Conservation (phyloP, 2,329 filamentous ascomycete genomes). For the Daldinia eschscholtzii region DNA sequence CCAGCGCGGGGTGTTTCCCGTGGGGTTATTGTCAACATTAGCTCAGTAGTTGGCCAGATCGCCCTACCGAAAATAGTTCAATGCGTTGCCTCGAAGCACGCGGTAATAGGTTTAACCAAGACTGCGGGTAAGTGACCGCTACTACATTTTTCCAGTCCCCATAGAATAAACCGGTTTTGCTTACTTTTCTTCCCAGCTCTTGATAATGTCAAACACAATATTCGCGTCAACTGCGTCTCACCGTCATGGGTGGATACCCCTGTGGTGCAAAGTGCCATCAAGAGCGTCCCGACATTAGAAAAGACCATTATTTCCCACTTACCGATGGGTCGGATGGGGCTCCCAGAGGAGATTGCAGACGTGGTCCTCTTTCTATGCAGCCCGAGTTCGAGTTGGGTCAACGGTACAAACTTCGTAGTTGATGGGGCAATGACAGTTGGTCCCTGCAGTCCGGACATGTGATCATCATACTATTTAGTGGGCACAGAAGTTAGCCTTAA, state of each 20-base stretch:
- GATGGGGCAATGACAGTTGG: conserved; percentile 15
- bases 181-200: conserved; percentile 26
- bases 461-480: conserved; percentile 14
- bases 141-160: not conserved
- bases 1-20: conserved; percentile 26
- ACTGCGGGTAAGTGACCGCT: conserved; percentile 29
- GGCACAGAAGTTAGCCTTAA: conserved; percentile 8
- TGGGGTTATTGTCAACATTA: conserved; percentile 40
- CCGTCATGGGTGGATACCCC: conserved; percentile 41
- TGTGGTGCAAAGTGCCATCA: conserved; percentile 19
- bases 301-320: conserved; percentile 6
- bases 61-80: conserved; percentile 4
- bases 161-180: not conserved
- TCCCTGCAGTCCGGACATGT: conserved; percentile 9
- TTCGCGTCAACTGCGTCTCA: conserved; percentile 43
- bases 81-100: conserved; percentile 44
- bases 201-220: conserved; percentile 30
- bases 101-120: conserved; percentile 37
- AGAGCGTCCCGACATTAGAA: conserved; percentile 19
- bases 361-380: conserved; percentile 36
- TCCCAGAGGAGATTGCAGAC: conserved; percentile 39
- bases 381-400: conserved; percentile 20
- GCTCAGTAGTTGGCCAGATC: conserved; percentile 27
- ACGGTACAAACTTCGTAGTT: conserved; percentile 11
- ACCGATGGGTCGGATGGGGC: conserved; percentile 34